phyloP scores from a whole-genome alignment of 2,329 filamentous ascomycete genomes.

The Trichoderma asperellum region DNA sequence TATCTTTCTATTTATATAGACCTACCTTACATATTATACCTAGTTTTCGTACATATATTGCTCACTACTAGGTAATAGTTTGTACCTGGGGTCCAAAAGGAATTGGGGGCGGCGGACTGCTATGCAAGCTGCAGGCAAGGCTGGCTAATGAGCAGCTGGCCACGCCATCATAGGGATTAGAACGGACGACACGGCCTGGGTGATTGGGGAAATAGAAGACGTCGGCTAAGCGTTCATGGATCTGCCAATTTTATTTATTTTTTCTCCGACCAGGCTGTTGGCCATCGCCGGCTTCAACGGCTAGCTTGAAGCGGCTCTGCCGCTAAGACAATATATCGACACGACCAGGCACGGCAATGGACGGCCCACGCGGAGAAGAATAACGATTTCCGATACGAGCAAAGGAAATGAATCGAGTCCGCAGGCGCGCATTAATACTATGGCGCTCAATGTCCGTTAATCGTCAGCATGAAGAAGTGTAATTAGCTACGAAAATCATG shows the following conservation, averaged over 20 bases:
- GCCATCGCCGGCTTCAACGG: slow-evolving; percentile 10
- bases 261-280: slow-evolving; percentile 14
- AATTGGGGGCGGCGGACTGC: slow-evolving; percentile 10
- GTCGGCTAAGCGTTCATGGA: not conserved
- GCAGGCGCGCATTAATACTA: not conserved
- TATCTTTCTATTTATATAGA: slow-evolving; percentile 22
- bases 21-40: not conserved
- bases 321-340: not conserved
- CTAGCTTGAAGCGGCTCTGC: not conserved
- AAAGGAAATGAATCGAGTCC: slow-evolving; percentile 23
- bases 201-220: slow-evolving; percentile 9
- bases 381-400: not conserved
- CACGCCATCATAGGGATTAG: slow-evolving; percentile 6
- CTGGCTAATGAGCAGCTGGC: slow-evolving; percentile 6
- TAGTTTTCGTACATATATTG: not conserved
- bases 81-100: slow-evolving; percentile 1
- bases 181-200: not conserved
- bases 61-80: no score
- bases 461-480: slow-evolving; percentile 6
- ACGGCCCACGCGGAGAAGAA: slow-evolving; percentile 18
- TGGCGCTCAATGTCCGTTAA: not conserved
- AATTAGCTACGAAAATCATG: not conserved
- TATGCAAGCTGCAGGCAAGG: not conserved
- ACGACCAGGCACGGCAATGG: not conserved
- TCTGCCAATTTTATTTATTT: not conserved